Percentiles rank a stretch among this genome's conserved stretches.
These are phyloP conservation scores for Cyclotella baltica DNA, from an alignment of 108 stramenopile genomes.

Conservation along the genomic window DNA sequence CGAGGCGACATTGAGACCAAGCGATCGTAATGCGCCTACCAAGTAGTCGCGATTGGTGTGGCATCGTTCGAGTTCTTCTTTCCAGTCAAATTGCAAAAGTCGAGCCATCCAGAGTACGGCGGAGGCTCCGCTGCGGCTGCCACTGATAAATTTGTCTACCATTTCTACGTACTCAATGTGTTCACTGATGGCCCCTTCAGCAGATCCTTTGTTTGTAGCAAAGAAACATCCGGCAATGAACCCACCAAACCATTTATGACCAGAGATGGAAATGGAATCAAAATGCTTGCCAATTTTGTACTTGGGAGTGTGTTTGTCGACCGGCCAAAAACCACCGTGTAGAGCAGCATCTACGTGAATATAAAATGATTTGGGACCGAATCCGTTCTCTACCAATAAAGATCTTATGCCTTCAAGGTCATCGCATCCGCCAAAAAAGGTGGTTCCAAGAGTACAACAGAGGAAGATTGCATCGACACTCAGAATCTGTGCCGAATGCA, in stretches of 20 bases:
- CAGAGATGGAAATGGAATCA: conserved; percentile 8
- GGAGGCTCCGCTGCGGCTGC: conserved; percentile 3
- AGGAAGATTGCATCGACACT: conserved; percentile 5
- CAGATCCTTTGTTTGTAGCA: not conserved
- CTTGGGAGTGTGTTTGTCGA: not conserved
- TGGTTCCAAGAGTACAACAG: conserved; percentile 1
- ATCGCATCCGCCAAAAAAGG: conserved; percentile 10
- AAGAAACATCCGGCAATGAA: conserved; percentile 4
- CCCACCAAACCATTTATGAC: conserved; percentile 2
- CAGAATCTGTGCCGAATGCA: not conserved
- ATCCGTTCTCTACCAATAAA: not conserved
- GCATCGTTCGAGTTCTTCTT: conserved; percentile 4
- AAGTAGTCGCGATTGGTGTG: conserved; percentile 9
- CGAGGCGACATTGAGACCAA: not conserved
- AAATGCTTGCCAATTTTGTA: not conserved
- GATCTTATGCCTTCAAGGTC: not conserved
- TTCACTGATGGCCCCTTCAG: not conserved
- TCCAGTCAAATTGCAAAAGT: conserved; percentile 5
- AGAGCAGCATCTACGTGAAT: conserved; percentile 8
- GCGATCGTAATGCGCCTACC: conserved; percentile 2
- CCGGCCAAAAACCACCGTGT: not conserved
- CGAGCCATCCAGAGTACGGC: conserved; percentile 6
- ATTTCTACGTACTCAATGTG: conserved; percentile 12
- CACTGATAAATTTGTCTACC: conserved; percentile 11
- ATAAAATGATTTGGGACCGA: not conserved